Base-by-base conservation (phyloP, 441 rosid genomes). In the Populus hybrid region DNA sequence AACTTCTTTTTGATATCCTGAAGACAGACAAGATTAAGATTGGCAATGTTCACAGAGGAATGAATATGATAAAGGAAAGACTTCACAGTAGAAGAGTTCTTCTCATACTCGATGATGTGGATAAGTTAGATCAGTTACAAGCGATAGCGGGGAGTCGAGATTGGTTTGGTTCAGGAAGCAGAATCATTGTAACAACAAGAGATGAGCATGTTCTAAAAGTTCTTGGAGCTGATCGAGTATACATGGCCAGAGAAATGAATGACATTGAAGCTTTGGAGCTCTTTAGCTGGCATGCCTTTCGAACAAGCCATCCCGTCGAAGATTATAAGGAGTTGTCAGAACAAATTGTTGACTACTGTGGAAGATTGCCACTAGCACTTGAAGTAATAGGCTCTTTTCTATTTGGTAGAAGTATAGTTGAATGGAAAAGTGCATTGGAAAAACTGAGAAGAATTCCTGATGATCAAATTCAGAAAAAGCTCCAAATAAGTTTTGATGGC, bases 151-250 rank as follows among this genome's bases (percentile, higher is more conserved):
- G 76, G 24, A 18, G 73, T 35, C 79, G 10, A 14, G 73, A 14
- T 42, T 80, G 79, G 79, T 80, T 80, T 64, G 79, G 82, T 36
- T 23, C 69, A 65, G 82, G 82, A 66, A 80, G 79, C 38, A 72
- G 76, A 72, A 36, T 80, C 38, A 26, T 76, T 12, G 61, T 80
- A 70, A 80, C 76, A 24, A 71, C 79, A 6, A 80, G 79, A 71
- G 73, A 80, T 76, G 23, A 70, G 40, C 80, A 76, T 64, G 77
- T 76, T 50, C 57, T 50, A 0, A 14, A 0, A 50, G 20, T 50
- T 50, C 57, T 50, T 50, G 57, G n/a, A 50, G 57, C 57, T 50
- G 57, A 50, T 50, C 57, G 20, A 50, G 57, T 50, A 50, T 50
- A 50, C 57, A 50, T 50, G 57, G 57, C 57, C 1, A 50, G 57